Base-by-base conservation (phyloP, 192 early-diverging fungal genomes). In the Linderina pennispora region DNA sequence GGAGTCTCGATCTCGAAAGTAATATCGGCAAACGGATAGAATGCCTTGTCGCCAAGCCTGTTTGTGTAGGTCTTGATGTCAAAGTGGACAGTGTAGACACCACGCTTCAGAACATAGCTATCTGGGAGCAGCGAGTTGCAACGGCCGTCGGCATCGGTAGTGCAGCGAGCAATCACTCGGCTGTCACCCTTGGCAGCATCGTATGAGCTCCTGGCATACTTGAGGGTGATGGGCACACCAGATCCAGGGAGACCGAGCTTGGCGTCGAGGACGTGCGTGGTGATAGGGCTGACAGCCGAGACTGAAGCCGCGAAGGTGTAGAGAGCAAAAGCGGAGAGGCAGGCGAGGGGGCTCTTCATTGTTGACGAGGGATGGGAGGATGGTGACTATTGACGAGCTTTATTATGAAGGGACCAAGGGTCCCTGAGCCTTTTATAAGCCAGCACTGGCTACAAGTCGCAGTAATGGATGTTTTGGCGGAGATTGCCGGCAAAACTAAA, bases 221-320 rank as follows among this genome's bases (percentile, higher is more conserved):
- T 82, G 48, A 90, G 77, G 42, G 65, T 76, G 42, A 96, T 81
- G 23, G 60, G 74, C 14, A 92, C 80, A 41, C 81, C 80, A 20
- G 69, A 46, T 3, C 82, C 88, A 8, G 92, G 90, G 17, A 53
- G 47, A 43, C 92, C 91, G 46, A 65, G 69, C 7, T 85, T 79
- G 20, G 90, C 87, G 62, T 91, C 87, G 23, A 96, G 80, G 22
- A 96, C 83, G 63, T 96, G 92, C 51, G 89, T 89, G 28, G 88
- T 91, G 57, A 93, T 85, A 36, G 86, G 86, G 49, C 78, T 82
- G 41, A 70, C 70, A 58, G 48, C 32, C 6, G 55, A 57, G 64
- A 73, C 65, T 36, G 31, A 25, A 35, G n/a, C 8, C 16, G n/a
- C 26, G 1, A 15, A 9, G 36, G 14, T 16, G 2, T 9, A 13